Evolutionary conservation across 164 flowering plant genomes (phyloP).

Genomic region (Piper betle): DNA sequence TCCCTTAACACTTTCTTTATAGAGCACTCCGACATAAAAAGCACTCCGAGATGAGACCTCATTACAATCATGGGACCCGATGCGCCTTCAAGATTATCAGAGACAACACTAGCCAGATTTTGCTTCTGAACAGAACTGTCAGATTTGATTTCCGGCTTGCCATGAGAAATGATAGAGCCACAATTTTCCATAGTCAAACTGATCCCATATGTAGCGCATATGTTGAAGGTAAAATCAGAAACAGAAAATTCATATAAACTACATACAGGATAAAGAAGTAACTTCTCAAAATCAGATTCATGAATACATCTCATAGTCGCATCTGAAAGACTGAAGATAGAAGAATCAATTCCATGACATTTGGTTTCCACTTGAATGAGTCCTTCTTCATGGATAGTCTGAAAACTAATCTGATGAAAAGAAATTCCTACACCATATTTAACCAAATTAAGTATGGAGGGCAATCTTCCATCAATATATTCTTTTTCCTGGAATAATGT

Average conservation of each 20-base stretch:
- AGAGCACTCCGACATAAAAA: slow-evolving; percentile 29
- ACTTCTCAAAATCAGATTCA: slow-evolving; percentile 17
- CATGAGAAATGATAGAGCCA: slow-evolving; percentile 6
- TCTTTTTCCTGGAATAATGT: not conserved
- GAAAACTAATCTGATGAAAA: slow-evolving; percentile 20
- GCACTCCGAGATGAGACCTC: slow-evolving; percentile 25
- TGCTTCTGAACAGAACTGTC: slow-evolving; percentile 11
- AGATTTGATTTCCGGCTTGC: slow-evolving; percentile 16
- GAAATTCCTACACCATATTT: slow-evolving; percentile 43
- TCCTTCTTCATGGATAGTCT: slow-evolving; percentile 30
- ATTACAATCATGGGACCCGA: slow-evolving; percentile 25
- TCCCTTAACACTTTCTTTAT: slow-evolving; percentile 26
- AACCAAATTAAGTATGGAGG: slow-evolving; percentile 20
- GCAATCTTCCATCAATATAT: slow-evolving; percentile 1
- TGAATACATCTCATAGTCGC: slow-evolving; percentile 11
- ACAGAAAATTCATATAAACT: slow-evolving; percentile 44
- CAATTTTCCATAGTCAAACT: slow-evolving; percentile 7
- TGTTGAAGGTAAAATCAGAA: slow-evolving; percentile 26
- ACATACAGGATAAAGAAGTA: slow-evolving; percentile 22
- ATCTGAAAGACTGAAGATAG: slow-evolving; percentile 29
- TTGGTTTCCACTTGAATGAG: slow-evolving; percentile 18
- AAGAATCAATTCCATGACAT: slow-evolving; percentile 20
- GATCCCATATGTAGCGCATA: slow-evolving; percentile 16
- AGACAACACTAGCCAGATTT: slow-evolving; percentile 4
- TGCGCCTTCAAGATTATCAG: slow-evolving; percentile 7